Evolutionary conservation across 2,329 filamentous ascomycete species (phyloP), one percentile per base, ranked within the genome.

Genomic region (Tolypocladium inflatum): DNA sequence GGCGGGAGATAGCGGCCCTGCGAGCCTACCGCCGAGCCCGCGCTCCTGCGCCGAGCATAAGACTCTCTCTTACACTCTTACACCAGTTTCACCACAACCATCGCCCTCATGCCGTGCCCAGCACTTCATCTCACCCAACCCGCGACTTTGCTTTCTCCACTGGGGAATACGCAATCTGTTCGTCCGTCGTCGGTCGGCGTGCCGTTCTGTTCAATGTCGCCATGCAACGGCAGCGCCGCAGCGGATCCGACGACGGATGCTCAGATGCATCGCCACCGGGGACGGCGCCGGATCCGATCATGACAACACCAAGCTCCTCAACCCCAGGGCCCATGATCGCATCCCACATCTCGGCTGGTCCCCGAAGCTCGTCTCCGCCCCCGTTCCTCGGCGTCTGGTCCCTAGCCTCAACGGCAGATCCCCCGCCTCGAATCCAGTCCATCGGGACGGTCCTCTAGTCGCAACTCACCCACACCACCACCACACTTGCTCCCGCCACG

Each of bases 11-110:
- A 23, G 17, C 58, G 55, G 55, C 55, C 38, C 41, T 54, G 52
- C 58, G 58, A 59, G 55, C 51, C 45, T 57, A 59, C 41, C 58
- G 41, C 58, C 58, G 58, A 59, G 41, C 26, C 45, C 15, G 17
- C 23, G 15, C 45, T 9, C 23, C 45, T 30, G 15, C 45, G 45
- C 26, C 45, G 45, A 50, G 26, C 45, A 50, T 33, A 50, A 50
- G 45, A 50, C 45, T 33, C 45, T 50, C 45, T 50, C 39, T n/a
- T n/a, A 41, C 39, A 41, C 45, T 50, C 39, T n/a, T n/a, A 41
- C 39, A 41, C 39, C 39, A 10, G 19, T 41, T 33, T 30, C 45
- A 33, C 45, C 8, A 19, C 15, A 7, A 4, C 45, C 26, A n/a
- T 50, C 45, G 15, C 17, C 45, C 30, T 50, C 45, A 11, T 33